These are phyloP conservation scores for Spathaspora passalidarum DNA, from an alignment of 805 yeast genomes.

Conservation along the genomic window DNA sequence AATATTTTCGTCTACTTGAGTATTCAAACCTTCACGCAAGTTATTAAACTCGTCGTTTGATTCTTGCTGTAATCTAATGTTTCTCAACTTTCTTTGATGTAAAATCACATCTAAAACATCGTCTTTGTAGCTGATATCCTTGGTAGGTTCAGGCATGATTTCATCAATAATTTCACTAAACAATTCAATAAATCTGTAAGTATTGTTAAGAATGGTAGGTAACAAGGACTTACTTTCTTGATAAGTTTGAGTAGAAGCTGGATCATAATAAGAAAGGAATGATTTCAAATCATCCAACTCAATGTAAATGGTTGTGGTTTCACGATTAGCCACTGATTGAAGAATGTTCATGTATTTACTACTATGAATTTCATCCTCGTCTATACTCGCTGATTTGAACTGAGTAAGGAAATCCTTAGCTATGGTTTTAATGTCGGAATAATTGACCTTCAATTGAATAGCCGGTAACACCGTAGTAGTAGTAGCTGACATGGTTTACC, in stretches of 20 bases:
- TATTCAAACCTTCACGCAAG: slow-evolving; percentile 32
- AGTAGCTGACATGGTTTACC: slow-evolving; percentile 19
- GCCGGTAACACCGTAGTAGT: slow-evolving; percentile 50
- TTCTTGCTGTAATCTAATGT: slow-evolving; percentile 68
- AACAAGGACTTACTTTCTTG: slow-evolving; percentile 11
- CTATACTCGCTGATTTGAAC: slow-evolving; percentile 21
- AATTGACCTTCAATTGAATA: slow-evolving; percentile 69
- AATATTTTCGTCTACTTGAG: slow-evolving; percentile 19
- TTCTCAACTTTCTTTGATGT: slow-evolving; percentile 84
- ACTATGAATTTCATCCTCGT: slow-evolving; percentile 12
- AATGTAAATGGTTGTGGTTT: slow-evolving; percentile 59
- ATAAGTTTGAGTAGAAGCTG: slow-evolving; percentile 5
- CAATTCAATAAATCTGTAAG: slow-evolving; percentile 75
- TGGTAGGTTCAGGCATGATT: slow-evolving; percentile 83
- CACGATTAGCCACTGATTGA: slow-evolving; percentile 84
- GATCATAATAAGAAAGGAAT: slow-evolving; percentile 38
- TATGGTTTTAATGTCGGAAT: slow-evolving; percentile 55
- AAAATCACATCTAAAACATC: slow-evolving; percentile 91
- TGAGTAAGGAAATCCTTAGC: slow-evolving; percentile 66
- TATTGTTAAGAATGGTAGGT: slow-evolving; percentile 55
- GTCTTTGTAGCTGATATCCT: slow-evolving; percentile 73
- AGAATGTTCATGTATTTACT: slow-evolving; percentile 75
- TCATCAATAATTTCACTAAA: slow-evolving; percentile 75
- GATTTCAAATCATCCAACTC: slow-evolving; percentile 82
- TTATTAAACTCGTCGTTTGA: slow-evolving; percentile 56